These are phyloP conservation scores for Rhizophlyctis rosea DNA, from an alignment of 192 early-diverging fungal species.

Conservation along the genomic window DNA sequence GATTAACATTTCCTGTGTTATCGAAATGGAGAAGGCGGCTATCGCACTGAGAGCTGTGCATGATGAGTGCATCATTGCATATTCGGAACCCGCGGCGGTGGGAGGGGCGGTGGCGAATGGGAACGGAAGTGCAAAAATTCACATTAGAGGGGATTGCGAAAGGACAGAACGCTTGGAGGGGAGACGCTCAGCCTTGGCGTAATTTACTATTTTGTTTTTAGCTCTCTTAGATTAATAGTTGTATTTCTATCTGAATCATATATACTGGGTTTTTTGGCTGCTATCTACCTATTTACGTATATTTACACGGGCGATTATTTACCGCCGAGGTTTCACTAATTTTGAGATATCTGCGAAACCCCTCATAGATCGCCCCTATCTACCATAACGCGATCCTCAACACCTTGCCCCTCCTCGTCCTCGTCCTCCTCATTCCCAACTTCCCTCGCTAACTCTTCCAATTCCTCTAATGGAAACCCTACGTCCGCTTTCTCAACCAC, in stretches of 20 bases:
- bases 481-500: constrained; percentile 63
- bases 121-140: background rate
- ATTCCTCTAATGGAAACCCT: constrained; percentile 77
- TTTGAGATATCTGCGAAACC: too few relatives aligned
- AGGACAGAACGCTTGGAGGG: too few relatives aligned
- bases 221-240: too few relatives aligned
- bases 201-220: too few relatives aligned
- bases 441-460: constrained; percentile 68
- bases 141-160: background rate
- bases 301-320: too few relatives aligned
- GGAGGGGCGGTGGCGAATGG: background rate
- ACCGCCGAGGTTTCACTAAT: too few relatives aligned
- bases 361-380: background rate
- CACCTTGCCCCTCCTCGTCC: background rate
- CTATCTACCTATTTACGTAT: too few relatives aligned
- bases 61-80: constrained; percentile 57
- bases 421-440: background rate
- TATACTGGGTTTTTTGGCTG: too few relatives aligned
- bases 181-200: too few relatives aligned
- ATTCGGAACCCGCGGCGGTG: background rate
- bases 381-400: background rate
- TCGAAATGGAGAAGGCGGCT: constrained; percentile 68
- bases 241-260: too few relatives aligned
- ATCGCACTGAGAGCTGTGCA: constrained; percentile 87
- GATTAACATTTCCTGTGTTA: constrained; percentile 98